A percentile compares a stretch with the other conserved stretches of the same genome.
Conservation (phyloP, 768 basidiomycete genomes). For the Agrocybe chaxingu region DNA sequence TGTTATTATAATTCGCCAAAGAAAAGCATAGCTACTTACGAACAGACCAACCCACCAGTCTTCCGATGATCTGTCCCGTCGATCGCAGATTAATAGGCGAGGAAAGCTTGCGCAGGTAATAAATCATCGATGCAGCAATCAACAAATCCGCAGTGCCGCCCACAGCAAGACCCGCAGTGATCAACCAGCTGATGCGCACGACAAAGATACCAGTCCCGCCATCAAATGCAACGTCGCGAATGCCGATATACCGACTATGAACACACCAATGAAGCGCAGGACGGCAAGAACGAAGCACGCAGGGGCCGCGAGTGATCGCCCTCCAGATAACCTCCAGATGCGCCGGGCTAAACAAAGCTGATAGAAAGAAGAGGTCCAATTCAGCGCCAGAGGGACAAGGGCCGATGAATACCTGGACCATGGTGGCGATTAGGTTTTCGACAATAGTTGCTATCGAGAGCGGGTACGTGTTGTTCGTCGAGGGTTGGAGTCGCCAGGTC, state of each 20-base stretch:
- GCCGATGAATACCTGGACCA: constrained; percentile 10
- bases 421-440: constrained; percentile 16
- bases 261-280: constrained; percentile 12
- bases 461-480: constrained; percentile 14
- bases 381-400: too few species aligned
- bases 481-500: constrained; percentile 7
- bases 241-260: constrained; percentile 5
- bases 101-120: constrained; percentile 9
- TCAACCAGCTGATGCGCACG: constrained; percentile 6
- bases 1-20: not conserved
- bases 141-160: constrained; percentile 11
- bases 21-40: too few species aligned
- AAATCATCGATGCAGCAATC: constrained; percentile 12
- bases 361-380: too few species aligned
- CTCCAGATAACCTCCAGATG: too few species aligned
- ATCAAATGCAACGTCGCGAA: constrained; percentile 9
- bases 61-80: constrained; percentile 11
- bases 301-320: not conserved
- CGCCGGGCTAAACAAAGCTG: too few species aligned
- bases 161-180: constrained; percentile 8
- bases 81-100: constrained; percentile 7
- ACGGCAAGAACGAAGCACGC: constrained; percentile 7
- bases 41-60: constrained; percentile 13
- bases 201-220: constrained; percentile 11
- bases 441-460: constrained; percentile 12